Base-by-base conservation (phyloP, 2,329 filamentous ascomycete species). In the Diaporthe sp. region DNA sequence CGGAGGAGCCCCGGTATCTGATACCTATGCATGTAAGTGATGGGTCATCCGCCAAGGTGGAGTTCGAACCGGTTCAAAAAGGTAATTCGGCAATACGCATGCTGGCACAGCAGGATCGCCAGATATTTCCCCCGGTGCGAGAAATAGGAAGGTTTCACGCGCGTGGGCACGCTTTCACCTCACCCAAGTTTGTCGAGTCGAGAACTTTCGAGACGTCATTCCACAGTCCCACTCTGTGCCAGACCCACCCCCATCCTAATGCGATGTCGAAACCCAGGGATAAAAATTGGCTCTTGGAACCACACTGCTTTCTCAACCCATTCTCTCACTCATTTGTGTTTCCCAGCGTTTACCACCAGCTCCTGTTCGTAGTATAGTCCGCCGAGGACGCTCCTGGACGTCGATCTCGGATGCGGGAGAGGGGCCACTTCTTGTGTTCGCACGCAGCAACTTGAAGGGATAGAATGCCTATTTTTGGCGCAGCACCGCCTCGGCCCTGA, bases 211-310 rank as follows among this genome's bases (percentile, higher is more conserved):
- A 66, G 61, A 66, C 61, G 30, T 50, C 61, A 66, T 66, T 42
- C 44, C 30, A 66, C 44, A 30, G 42, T 37, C 22, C 61, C 44
- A 66, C 42, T 37, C 61, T 66, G 30, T 66, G 44, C 42, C 61
- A 66, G 61, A 66, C 61, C 61, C 61, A 66, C 61, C 61, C 61
- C 61, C 61, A 37, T 66, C 22, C 61, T 66, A 2, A 9, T 65
- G 42, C 42, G 25, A 22, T 13, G 17, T 50, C 30, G 42, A 66
- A 66, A 66, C 44, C 61, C 44, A 44, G 44, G 44, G 61, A 25
- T 9, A 9, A 66, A 51, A 66, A 37, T 5, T 50, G 61, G 61
- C 30, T 50, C 61, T 37, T 19, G 61, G 61, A 50, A n/a, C 61
- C 61, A 65, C 61, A 17, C 27, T 66, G 42, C 61, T 66, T 66